A percentile compares a stretch with the other conserved stretches of the same genome.
These are phyloP conservation scores for Chenopodium quinoa DNA, from an alignment of 148 eudicot species.

Conservation along the genomic window DNA sequence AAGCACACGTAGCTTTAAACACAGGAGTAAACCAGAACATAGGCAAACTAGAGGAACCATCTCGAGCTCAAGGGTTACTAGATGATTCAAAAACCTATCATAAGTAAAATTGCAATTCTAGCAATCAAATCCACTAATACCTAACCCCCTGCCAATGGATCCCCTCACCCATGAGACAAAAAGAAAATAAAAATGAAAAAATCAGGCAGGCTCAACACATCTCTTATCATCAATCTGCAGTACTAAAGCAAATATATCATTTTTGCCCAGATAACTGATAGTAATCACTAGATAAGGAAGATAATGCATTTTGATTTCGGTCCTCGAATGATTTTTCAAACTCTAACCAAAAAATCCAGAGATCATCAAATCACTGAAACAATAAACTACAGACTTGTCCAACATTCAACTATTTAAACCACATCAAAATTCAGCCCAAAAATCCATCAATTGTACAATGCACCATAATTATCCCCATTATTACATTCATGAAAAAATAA, in stretches of 20 bases:
- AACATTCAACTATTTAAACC: not conserved
- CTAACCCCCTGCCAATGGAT: too few relatives aligned
- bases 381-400: not conserved
- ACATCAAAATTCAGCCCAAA: not conserved
- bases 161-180: too few relatives aligned
- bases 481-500: not conserved
- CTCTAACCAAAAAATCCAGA: not conserved
- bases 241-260: not conserved
- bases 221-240: not conserved
- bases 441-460: not conserved
- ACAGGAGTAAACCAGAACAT: not conserved
- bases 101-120: too few relatives aligned
- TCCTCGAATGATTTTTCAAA: not conserved
- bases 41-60: not conserved
- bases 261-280: too few relatives aligned
- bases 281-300: not conserved
- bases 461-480: not conserved
- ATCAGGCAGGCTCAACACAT: too few relatives aligned
- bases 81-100: not conserved
- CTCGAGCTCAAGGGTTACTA: not conserved
- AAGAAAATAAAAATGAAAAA: too few relatives aligned
- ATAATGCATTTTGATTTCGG: not conserved
- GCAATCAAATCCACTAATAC: too few relatives aligned
- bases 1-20: not conserved
- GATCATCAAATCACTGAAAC: not conserved